phyloP scores from a whole-genome alignment of 345 rosid species.

The Syzygium grande region DNA sequence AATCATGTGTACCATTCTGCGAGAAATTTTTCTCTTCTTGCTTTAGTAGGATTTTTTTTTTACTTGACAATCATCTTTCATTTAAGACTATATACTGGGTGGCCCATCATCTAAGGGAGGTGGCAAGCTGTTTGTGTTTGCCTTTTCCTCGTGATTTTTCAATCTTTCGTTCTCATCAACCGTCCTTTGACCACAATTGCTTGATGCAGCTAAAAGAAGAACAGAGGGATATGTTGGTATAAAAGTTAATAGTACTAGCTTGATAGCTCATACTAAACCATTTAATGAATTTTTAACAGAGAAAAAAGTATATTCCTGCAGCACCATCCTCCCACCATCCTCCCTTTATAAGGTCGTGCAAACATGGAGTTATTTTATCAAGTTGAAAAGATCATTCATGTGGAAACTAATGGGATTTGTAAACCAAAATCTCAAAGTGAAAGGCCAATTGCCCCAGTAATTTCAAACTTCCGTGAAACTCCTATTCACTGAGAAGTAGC shows the following conservation, averaged over 20 bases:
- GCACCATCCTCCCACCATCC: too few relatives aligned
- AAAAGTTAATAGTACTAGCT: not conserved
- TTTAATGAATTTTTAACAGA: not conserved
- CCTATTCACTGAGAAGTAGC: not conserved
- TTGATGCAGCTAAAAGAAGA: not conserved
- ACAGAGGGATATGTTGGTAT: not conserved
- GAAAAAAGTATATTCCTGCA: not conserved
- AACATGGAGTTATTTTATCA: not conserved
- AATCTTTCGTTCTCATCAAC: not conserved
- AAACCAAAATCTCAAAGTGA: not conserved
- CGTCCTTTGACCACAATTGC: not conserved
- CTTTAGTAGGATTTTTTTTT: not conserved
- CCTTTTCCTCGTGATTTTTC: not conserved
- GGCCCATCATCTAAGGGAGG: not conserved
- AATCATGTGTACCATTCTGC: not conserved
- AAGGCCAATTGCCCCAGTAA: not conserved
- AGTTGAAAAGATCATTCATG: not conserved
- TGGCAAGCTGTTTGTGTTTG: not conserved
- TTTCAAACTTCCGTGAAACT: not conserved
- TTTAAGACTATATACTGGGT: not conserved
- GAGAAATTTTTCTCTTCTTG: not conserved
- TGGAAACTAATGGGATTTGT: not conserved
- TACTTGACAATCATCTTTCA: not conserved
- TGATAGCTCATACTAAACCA: not conserved
- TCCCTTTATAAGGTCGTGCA: not conserved